These are phyloP conservation scores for Penicillium longicatenatum DNA, from an alignment of 495 filamentous ascomycete species.

Conservation along the genomic window DNA sequence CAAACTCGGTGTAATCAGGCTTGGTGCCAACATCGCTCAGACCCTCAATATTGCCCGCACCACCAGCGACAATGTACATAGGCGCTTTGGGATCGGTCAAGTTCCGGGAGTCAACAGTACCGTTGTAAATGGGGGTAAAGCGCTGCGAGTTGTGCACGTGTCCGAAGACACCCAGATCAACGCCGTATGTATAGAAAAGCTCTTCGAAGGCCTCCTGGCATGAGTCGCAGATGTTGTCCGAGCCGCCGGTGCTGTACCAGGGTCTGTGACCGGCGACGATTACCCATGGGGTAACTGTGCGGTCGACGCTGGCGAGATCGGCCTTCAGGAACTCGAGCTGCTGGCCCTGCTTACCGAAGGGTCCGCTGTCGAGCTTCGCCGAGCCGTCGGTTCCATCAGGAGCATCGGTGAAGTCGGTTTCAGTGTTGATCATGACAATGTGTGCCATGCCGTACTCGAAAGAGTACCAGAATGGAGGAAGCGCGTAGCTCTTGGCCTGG, in stretches of 20 bases:
- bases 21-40: constrained; percentile 40
- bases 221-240: constrained; percentile 42
- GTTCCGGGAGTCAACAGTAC: constrained; percentile 45
- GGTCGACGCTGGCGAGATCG: constrained; percentile 53
- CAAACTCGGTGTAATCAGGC: constrained; percentile 51
- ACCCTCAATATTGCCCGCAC: constrained; percentile 51
- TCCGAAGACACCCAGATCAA: constrained; percentile 62
- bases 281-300: constrained; percentile 56
- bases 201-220: constrained; percentile 62
- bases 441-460: constrained; percentile 65
- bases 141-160: constrained; percentile 63
- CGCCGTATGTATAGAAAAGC: constrained; percentile 59
- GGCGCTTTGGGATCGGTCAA: constrained; percentile 56
- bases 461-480: constrained; percentile 66
- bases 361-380: constrained; percentile 48
- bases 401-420: constrained; percentile 53
- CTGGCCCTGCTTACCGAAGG: constrained; percentile 46
- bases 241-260: constrained; percentile 51
- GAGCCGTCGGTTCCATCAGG: constrained; percentile 49
- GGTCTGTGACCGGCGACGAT: constrained; percentile 62
- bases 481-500: constrained; percentile 49
- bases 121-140: constrained; percentile 43
- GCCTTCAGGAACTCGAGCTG: constrained; percentile 45
- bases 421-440: constrained; percentile 57
- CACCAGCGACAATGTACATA: constrained; percentile 57